Percentiles rank a stretch among this genome's conserved stretches.
phyloP scores from a whole-genome alignment of 139 green algal genomes.

The Closterium sp. region DNA sequence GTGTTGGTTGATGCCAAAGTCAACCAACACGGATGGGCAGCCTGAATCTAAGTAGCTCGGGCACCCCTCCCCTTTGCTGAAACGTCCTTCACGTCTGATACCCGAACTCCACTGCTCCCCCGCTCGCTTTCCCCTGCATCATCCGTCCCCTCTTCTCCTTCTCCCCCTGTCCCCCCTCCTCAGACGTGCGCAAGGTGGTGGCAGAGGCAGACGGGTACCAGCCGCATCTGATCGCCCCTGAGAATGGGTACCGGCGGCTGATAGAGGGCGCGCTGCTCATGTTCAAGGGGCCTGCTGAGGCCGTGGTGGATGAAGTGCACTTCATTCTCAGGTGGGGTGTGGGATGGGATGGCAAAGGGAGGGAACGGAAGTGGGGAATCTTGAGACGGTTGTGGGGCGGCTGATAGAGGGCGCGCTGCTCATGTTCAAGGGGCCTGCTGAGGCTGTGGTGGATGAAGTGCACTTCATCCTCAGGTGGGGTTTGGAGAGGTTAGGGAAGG shows the following conservation, averaged over 20 bases:
- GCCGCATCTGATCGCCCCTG: slow-evolving; percentile 94
- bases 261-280: slow-evolving; percentile 65
- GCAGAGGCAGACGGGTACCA: slow-evolving; percentile 87
- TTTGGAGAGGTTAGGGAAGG: too few species aligned
- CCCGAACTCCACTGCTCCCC: too few species aligned
- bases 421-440: slow-evolving; percentile 44
- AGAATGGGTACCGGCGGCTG: slow-evolving; percentile 89
- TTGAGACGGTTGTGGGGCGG: slow-evolving; percentile 45
- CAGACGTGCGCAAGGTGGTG: background rate
- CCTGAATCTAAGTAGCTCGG: too few species aligned
- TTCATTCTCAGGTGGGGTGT: slow-evolving; percentile 19
- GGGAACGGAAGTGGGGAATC: too few species aligned
- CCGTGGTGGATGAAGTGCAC: slow-evolving; percentile 43
- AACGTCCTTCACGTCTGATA: too few species aligned
- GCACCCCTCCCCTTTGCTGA: too few species aligned
- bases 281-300: slow-evolving; percentile 48
- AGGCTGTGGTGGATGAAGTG: slow-evolving; percentile 40
- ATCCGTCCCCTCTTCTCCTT: too few species aligned
- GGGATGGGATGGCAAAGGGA: too few species aligned
- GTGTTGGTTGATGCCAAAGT: too few species aligned
- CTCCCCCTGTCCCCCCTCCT: too few species aligned
- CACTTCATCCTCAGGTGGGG: slow-evolving; percentile 34
- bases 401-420: slow-evolving; percentile 71
- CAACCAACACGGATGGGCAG: too few species aligned
- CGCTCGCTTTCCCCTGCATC: too few species aligned